phyloP scores from a whole-genome alignment of 2,329 filamentous ascomycete species.

The Microsporum ferrugineum region DNA sequence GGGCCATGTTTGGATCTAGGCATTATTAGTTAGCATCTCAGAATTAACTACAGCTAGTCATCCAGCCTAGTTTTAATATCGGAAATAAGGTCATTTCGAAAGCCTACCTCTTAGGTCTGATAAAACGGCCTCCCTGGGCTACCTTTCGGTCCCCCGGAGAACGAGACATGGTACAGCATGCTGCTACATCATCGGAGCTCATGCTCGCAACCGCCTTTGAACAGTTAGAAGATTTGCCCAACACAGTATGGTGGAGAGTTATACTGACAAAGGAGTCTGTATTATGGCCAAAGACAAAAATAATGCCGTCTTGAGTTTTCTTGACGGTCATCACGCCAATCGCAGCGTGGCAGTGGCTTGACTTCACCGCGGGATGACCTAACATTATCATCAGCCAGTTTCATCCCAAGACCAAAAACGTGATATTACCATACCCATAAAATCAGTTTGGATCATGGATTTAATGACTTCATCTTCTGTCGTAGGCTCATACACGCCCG shows the following conservation, averaged over 20 bases:
- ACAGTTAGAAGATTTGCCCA: neutral
- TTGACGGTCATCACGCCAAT: conserved; percentile 89
- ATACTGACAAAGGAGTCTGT: conserved; percentile 61
- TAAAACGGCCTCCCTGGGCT: conserved; percentile 36
- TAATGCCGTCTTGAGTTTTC: conserved; percentile 62
- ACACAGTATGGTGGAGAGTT: neutral
- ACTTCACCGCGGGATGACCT: conserved; percentile 67
- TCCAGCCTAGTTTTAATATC: neutral
- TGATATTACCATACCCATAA: conserved; percentile 52
- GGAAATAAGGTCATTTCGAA: neutral
- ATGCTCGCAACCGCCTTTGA: conserved; percentile 68
- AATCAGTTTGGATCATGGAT: conserved; percentile 74
- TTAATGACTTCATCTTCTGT: conserved; percentile 68
- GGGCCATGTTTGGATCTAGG: neutral
- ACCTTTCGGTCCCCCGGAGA: conserved; percentile 43
- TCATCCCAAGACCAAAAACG: neutral
- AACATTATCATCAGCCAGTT: neutral
- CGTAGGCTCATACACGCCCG: conserved; percentile 52
- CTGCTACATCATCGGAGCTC: conserved; percentile 62
- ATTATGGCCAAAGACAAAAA: conserved; percentile 90
- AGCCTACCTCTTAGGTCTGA: conserved; percentile 21
- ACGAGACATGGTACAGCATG: conserved; percentile 81
- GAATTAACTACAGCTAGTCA: neutral
- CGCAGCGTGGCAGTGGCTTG: conserved; percentile 70
- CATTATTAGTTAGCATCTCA: neutral